These are phyloP conservation scores for Coemansia sp. DNA, from an alignment of 192 early-diverging fungal species.

Conservation along the genomic window DNA sequence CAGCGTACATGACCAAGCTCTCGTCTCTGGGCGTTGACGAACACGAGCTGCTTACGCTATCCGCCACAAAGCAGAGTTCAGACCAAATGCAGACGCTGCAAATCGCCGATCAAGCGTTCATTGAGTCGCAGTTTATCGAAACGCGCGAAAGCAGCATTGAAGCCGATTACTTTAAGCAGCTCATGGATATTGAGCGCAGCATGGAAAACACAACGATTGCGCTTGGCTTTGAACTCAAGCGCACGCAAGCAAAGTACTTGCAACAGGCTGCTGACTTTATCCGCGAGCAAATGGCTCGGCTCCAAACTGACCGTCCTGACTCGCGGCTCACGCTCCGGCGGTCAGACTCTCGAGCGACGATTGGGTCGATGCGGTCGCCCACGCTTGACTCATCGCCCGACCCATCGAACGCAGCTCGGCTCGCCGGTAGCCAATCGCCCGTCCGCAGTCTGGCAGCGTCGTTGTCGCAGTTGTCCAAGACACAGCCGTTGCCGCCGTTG, in stretches of 20 bases:
- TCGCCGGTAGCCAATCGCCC: constrained; percentile 11
- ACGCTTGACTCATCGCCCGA: constrained; percentile 5
- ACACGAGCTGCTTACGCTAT: constrained; percentile 32
- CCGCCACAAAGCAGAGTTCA: not conserved
- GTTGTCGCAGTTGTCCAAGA: constrained; percentile 12
- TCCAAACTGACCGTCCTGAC: constrained; percentile 26
- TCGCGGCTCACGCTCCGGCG: constrained; percentile 13
- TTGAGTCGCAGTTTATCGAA: constrained; percentile 52
- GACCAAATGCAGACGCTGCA: not conserved
- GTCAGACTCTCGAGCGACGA: constrained; percentile 5
- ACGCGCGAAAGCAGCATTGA: constrained; percentile 51
- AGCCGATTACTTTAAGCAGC: constrained; percentile 46
- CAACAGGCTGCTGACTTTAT: constrained; percentile 53
- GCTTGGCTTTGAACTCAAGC: constrained; percentile 52
- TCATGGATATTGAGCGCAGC: constrained; percentile 52
- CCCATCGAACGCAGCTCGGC: not conserved
- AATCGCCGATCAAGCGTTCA: constrained; percentile 46
- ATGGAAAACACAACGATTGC: constrained; percentile 56
- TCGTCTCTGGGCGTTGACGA: constrained; percentile 21
- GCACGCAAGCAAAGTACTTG: constrained; percentile 52
- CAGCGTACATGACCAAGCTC: constrained; percentile 24
- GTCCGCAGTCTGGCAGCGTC: constrained; percentile 24
- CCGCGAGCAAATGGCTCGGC: constrained; percentile 47
- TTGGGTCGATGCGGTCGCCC: not conserved
- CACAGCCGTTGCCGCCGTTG: constrained; percentile 1